Percentiles rank a stretch among this genome's conserved stretches.
Evolutionary conservation across 768 basidiomycete genomes (phyloP).

Genomic region (Mycena crocata): DNA sequence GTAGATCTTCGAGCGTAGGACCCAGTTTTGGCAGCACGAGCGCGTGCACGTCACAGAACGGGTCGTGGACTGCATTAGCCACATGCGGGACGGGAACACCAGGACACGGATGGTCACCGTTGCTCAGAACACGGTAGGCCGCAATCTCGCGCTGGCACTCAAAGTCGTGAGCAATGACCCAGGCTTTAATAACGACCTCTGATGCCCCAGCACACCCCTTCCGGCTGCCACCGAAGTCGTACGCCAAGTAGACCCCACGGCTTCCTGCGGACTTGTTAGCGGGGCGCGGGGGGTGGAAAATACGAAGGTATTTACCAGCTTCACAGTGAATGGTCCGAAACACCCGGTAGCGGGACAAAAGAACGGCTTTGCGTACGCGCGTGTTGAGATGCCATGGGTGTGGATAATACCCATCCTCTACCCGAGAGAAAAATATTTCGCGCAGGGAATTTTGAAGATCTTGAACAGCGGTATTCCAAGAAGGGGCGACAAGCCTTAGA

Average conservation of each 20-base stretch:
- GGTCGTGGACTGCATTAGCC: conserved; percentile 29
- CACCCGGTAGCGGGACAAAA: conserved; percentile 42
- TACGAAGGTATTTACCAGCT: conserved; percentile 32
- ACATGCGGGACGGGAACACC: conserved; percentile 33
- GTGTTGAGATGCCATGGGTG: conserved; percentile 48
- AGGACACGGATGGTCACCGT: conserved; percentile 2
- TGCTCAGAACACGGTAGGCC: conserved; percentile 36
- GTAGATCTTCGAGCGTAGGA: conserved; percentile 41
- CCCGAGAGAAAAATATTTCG: conserved; percentile 33
- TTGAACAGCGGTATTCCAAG: conserved; percentile 37
- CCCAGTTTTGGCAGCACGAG: conserved; percentile 45
- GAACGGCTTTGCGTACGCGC: conserved; percentile 37
- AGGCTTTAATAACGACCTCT: conserved; percentile 45
- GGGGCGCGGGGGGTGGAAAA: not conserved
- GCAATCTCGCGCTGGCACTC: conserved; percentile 42
- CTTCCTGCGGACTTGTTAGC: conserved; percentile 34
- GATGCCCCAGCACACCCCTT: conserved; percentile 37
- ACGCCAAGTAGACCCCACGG: conserved; percentile 45
- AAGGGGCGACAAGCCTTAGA: conserved; percentile 35
- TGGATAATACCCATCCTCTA: conserved; percentile 45
- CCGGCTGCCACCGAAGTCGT: conserved; percentile 36
- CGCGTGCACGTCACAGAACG: conserved; percentile 35
- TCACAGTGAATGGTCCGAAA: conserved; percentile 43
- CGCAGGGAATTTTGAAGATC: not conserved
- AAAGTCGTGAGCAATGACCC: conserved; percentile 36